Base-by-base conservation (phyloP, 345 rosid species). In the Melaleuca alternifolia region DNA sequence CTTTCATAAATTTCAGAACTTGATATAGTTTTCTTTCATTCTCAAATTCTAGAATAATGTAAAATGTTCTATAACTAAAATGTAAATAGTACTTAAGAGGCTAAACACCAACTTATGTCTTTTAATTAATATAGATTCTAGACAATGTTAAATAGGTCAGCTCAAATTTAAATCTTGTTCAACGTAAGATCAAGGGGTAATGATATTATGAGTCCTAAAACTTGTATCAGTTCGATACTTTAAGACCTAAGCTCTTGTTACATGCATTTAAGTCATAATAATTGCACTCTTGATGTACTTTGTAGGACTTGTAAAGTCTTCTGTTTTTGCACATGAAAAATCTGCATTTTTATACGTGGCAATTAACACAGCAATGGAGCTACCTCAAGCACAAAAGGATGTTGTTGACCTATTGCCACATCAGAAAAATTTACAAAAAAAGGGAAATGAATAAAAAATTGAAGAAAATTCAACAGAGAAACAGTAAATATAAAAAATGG, bases 381-480 rank as follows among this genome's bases (percentile, higher is more conserved):
- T 59, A n/a, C 37, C 18, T 59, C 71, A 59, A 59, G 16, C 33
- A 12, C 18, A 57, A 5, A 24, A 26, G 30, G 65, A 7, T 0
- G 16, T 6, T 57, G 8, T 12, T 57, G 26, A 6, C 4, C 15
- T 26, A 26, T 26, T 26, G 65, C 3, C 30, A 57, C 16, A 11
- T 57, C 0, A 0, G 11, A 26, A 11, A 11, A 59, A 10, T n/a
- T n/a, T n/a, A 59, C 11, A 26, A 24, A 6, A 53, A 6, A 6
- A 57, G 0, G 5, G 0, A n/a, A 11, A 59, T 0, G 62, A 2
- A 0, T 11, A 26, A 59, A 59, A 6, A 59, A 26, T 59, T 5
- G 61, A 13, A 2, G 41, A 12, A 59, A 12, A 26, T 5, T 28
- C 28, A 24, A 56, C 62, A 10, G n/a, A 2, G 5, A 59, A 59